These are phyloP conservation scores for Fusarium bulbicola DNA, from an alignment of 2,329 filamentous ascomycete genomes.

Conservation along the genomic window DNA sequence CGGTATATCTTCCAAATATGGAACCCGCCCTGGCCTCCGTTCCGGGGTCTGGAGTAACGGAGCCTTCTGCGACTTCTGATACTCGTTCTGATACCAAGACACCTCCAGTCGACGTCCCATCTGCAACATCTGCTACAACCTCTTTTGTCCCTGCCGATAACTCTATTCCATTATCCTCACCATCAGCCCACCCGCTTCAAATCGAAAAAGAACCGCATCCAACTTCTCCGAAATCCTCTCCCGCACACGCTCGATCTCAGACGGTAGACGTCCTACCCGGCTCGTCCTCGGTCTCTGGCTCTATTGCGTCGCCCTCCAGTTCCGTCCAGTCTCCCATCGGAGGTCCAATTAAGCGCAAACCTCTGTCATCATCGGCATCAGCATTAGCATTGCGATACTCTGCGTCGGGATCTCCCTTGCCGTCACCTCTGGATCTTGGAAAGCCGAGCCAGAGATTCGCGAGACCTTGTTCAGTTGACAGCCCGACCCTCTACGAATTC, in stretches of 20 bases:
- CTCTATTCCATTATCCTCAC: constrained; percentile 32
- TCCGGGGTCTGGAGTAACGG: constrained; percentile 34
- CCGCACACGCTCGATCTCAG: constrained; percentile 40
- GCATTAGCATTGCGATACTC: constrained; percentile 39
- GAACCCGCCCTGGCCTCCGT: constrained; percentile 37
- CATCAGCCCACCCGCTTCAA: constrained; percentile 28
- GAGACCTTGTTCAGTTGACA: constrained; percentile 66
- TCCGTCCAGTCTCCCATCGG: constrained; percentile 33
- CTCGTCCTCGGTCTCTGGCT: constrained; percentile 32
- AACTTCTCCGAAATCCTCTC: constrained; percentile 25
- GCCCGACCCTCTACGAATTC: constrained; percentile 70
- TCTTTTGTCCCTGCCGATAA: constrained; percentile 29
- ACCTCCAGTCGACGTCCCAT: constrained; percentile 30
- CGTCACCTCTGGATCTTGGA: constrained; percentile 52
- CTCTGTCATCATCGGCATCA: constrained; percentile 61
- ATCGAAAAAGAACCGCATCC: constrained; percentile 15
- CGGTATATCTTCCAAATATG: constrained; percentile 41
- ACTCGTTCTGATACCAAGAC: constrained; percentile 39
- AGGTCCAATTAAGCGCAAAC: constrained; percentile 66
- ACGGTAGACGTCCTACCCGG: constrained; percentile 36
- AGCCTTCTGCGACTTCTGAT: constrained; percentile 38
- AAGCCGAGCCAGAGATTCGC: constrained; percentile 63
- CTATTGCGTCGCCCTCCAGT: constrained; percentile 13
- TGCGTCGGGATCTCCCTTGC: constrained; percentile 39
- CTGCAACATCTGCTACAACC: constrained; percentile 23